Evolutionary conservation across 768 basidiomycete species (phyloP), one percentile per base, ranked within the genome.

Genomic region (Kwoniella shandongensis): DNA sequence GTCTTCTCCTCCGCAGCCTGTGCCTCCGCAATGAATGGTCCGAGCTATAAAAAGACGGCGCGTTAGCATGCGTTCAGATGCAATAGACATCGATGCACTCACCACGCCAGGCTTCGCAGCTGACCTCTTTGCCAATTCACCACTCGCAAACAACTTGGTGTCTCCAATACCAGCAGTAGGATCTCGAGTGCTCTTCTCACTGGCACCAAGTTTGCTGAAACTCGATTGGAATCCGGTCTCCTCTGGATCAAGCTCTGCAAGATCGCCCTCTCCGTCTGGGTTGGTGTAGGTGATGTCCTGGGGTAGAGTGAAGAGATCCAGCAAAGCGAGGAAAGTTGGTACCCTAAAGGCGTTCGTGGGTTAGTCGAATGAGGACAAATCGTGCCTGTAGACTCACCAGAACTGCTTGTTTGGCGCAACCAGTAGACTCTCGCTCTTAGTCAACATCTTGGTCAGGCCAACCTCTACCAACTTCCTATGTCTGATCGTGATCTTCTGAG

Each of bases 191-290:
- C 27, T 38, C 8, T 26, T 44, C 63, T 89, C 88, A 1, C 87
- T 86, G 1, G 94, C 89, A 0, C 91, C 93, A 17, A 97, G 82
- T 32, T 88, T 84, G 49, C 91, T 91, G 79, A 93, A 98, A 3
- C 91, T 88, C 0, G 91, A 89, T 70, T 98, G 96, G 77, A 97
- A 97, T 0, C 91, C 89, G 5, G 87, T 87, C 71, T 97, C 93
- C 70, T 97, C 94, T 59, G 85, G 86, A 72, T 97, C 94, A 44
- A 96, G 84, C 50, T 83, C 84, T 0, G 88, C 88, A 32, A 89
- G 70, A n/a, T 85, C 79, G 3, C 68, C 77, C 0, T 60, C 62
- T 4, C 57, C 68, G 15, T 42, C 30, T 18, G 48, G 48, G 41
- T 51, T 42, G 27, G 79, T 79, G 41, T 78, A 77, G 0, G 72